Base-by-base conservation (phyloP, 202 grass and related monocot species). In the Dendrocalamus latiflorus region DNA sequence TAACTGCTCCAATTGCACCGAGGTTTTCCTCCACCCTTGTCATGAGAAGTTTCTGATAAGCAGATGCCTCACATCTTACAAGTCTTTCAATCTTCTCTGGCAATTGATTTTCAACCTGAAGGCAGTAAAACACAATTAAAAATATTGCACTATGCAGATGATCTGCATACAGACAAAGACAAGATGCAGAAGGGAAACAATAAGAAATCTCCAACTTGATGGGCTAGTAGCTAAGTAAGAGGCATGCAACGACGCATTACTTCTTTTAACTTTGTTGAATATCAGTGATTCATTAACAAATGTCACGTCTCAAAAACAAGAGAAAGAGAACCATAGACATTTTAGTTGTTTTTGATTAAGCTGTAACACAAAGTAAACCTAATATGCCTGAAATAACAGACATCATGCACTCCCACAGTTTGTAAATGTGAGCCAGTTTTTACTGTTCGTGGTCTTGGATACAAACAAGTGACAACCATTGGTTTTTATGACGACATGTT, bases 71-170 rank as follows among this genome's bases (percentile, higher is more conserved):
- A n/a, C n/a, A n/a, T n/a, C n/a, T n/a, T n/a, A n/a, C n/a, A n/a
- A n/a, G n/a, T n/a, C n/a, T n/a, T n/a, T n/a, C n/a, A n/a, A n/a
- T n/a, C n/a, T n/a, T n/a, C n/a, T n/a, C n/a, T n/a, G n/a, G n/a
- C n/a, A n/a, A 91, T 74, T 99, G 4, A 87, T 93, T 99, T 88
- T 99, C 96, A 61, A 99, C 96, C 96, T 99, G 79, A 72, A 77
- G 22, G 69, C 61, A 83, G 18, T 25, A 68, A 75, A 86, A 86
- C 53, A 80, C 20, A 89, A 80, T 62, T 76, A 70, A 49, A 72
- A 80, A 76, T 60, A 76, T 43, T 25, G 51, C 65, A 77, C 6
- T 11, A 62, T 43, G 11, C 7, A 45, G 33, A 86, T 66, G 24
- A 26, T 64, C 39, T 65, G 58, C 25, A 65, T 49, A 42, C 24